Evolutionary conservation across 23 red algal species (phyloP), one percentile per base, ranked within the genome.

Genomic region (Chondrus crispus): DNA sequence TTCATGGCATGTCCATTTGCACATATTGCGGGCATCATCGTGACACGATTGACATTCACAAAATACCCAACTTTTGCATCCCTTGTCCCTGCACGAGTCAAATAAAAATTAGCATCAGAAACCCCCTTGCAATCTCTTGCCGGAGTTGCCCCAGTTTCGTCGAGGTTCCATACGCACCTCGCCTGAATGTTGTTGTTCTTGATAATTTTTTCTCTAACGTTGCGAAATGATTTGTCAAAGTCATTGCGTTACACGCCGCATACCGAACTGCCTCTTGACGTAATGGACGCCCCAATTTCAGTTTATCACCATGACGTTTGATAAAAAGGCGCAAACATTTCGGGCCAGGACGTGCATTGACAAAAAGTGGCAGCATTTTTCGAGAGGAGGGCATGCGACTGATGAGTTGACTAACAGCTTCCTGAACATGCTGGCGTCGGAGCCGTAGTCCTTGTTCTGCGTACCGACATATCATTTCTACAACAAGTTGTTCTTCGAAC

Each of bases 31-130:
- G 10, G 51, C 48, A 62, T 81, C 22, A 91, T 43, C 28, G 87
- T 91, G 72, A 91, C 47, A 54, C 75, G 43, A 32, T 91, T 2
- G n/a, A 69, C 53, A 42, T 50, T 49, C 29, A 44, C 20, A 33
- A 46, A 70, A 6, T 71, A n/a, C n/a, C 6, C 62, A 30, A 42
- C 38, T 0, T 22, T 37, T 6, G 46, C 41, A 43, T 86, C 82
- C n/a, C 19, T 22, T 1, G 0, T 32, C 26, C 0, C 1, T 1
- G 26, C 35, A 32, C 60, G 26, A 0, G 60, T 22, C 1, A 66
- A 32, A 32, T 66, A 1, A 22, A 22, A 12, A 12, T 66, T 66
- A 22, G 26, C 1, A 32, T 32, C 9, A 22, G 60, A 66, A 12
- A 22, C 5, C 26, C 58, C 1, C 16, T 60, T 68, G 11, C 26